These are phyloP conservation scores for Porphyra umbilicalis DNA, from an alignment of 31 red algal genomes.

Conservation along the genomic window DNA sequence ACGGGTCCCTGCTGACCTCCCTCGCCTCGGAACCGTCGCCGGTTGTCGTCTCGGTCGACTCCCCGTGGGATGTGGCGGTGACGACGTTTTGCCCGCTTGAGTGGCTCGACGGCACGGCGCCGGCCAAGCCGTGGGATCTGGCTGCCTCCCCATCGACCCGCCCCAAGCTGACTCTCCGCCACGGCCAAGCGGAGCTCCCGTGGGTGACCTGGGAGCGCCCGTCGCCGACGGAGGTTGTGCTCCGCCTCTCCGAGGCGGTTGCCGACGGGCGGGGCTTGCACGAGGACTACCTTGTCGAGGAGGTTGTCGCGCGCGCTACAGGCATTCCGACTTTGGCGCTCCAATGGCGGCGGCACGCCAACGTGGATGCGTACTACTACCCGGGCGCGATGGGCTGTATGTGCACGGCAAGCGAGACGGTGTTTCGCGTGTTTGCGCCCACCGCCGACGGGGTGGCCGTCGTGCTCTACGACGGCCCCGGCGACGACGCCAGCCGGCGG, in stretches of 20 bases:
- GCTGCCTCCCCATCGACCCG: conserved; percentile 3
- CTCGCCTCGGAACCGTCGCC: not conserved
- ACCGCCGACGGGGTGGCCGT: conserved; percentile 51
- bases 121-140: not conserved
- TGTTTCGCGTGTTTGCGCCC: conserved; percentile 72
- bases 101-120: conserved; percentile 2
- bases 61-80: not conserved
- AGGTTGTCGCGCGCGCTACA: conserved; percentile 24
- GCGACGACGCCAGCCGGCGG: conserved; percentile 25
- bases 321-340: conserved; percentile 18
- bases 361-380: conserved; percentile 72
- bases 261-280: conserved; percentile 33
- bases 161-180: conserved; percentile 2
- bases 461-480: conserved; percentile 34
- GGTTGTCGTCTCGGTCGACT: not conserved
- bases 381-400: conserved; percentile 59
- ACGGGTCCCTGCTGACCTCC: not conserved
- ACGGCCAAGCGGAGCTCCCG: not conserved
- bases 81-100: not conserved
- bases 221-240: conserved; percentile 1
- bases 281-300: conserved; percentile 79
- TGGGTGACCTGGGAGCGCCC: not conserved
- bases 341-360: conserved; percentile 32
- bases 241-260: conserved; percentile 18
- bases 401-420: conserved; percentile 17